Conservation (phyloP, 768 basidiomycete genomes). For the Lactarius deliciosus region DNA sequence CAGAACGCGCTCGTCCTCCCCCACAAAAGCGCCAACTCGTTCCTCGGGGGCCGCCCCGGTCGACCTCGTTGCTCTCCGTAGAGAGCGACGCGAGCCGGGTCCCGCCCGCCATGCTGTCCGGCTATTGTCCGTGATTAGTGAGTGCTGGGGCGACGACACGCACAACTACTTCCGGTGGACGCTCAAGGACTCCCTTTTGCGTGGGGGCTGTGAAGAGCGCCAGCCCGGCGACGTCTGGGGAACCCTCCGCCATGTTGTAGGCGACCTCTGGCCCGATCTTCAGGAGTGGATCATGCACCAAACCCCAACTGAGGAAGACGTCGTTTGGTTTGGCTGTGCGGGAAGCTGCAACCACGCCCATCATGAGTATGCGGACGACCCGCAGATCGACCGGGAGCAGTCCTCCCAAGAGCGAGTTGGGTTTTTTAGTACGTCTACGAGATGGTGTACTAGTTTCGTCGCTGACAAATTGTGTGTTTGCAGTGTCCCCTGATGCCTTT, state of each 20-base stretch:
- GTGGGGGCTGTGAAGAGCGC: conserved; percentile 3
- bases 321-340: not conserved
- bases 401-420: conserved; percentile 5
- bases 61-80: not conserved
- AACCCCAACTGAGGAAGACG: not conserved
- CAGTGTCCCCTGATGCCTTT: conserved; percentile 6
- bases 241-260: not conserved
- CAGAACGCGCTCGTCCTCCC: not conserved
- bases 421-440: conserved; percentile 9
- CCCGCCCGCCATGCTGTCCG: not conserved
- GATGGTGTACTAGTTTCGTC: not conserved
- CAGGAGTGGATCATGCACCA: conserved; percentile 12
- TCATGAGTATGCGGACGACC: not conserved
- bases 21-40: not conserved
- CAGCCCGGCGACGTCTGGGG: not conserved
- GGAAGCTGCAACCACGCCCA: not conserved
- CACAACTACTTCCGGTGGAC: not conserved
- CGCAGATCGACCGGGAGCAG: not conserved
- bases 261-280: conserved; percentile 3
- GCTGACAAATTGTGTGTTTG: not conserved
- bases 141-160: conserved; percentile 5
- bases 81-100: not conserved
- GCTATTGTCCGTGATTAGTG: not conserved
- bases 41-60: not conserved
- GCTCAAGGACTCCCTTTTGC: not conserved